Percentiles rank a stretch among this genome's conserved stretches.
These are phyloP conservation scores for Blepharisma stoltei DNA, from an alignment of 73 alveolate species.

Conservation along the genomic window DNA sequence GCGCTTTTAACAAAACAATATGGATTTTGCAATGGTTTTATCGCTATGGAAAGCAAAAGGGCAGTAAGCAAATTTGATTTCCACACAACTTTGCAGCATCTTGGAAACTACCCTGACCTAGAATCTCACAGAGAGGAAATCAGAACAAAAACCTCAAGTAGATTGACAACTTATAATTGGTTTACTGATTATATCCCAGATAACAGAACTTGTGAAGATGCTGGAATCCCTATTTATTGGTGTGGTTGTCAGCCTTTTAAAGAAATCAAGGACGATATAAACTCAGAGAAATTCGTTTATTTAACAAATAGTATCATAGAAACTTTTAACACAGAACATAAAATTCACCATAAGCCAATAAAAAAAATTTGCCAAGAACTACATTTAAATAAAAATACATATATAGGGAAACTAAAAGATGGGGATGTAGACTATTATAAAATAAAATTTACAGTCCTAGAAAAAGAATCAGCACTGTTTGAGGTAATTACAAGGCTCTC, in stretches of 20 bases:
- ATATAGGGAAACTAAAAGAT: not conserved
- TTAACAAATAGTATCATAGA: not conserved
- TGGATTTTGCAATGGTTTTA: too few relatives aligned
- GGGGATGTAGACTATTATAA: constrained; percentile 9
- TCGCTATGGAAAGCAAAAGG: too few relatives aligned
- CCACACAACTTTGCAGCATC: not conserved
- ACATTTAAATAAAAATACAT: not conserved
- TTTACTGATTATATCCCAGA: not conserved
- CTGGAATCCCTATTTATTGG: not conserved
- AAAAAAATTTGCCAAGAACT: not conserved
- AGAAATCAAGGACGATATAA: not conserved
- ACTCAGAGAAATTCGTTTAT: not conserved
- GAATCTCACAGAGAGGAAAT: not conserved
- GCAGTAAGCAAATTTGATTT: constrained; percentile 28
- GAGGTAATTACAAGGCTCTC: not conserved
- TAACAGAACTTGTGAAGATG: not conserved
- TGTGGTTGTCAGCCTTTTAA: not conserved
- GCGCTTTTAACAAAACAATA: too few relatives aligned
- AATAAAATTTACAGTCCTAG: not conserved
- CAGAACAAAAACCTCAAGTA: too few relatives aligned
- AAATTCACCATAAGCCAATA: not conserved
- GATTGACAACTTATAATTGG: too few relatives aligned
- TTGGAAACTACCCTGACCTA: not conserved
- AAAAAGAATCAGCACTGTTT: constrained; percentile 1
- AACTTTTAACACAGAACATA: not conserved